phyloP scores from a whole-genome alignment of 148 eudicot genomes.

The Beta vulgaris region DNA sequence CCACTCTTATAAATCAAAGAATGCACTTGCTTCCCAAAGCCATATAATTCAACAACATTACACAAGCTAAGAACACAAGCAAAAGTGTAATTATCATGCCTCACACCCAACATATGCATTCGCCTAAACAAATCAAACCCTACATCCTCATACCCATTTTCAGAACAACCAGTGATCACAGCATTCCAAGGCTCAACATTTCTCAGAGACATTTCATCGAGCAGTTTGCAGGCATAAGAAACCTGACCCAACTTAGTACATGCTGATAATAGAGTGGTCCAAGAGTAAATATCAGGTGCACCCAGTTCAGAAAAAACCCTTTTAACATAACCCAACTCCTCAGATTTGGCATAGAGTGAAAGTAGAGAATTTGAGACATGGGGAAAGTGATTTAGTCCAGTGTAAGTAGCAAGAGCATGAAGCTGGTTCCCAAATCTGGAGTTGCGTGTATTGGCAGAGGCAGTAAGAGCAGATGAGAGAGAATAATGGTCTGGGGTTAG shows the following conservation, averaged over 20 bases:
- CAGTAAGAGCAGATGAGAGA: conserved; percentile 65
- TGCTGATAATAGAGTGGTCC: conserved; percentile 72
- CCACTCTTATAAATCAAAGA: conserved; percentile 53
- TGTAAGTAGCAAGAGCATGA: conserved; percentile 43
- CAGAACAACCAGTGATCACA: conserved; percentile 64
- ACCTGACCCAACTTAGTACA: conserved; percentile 61
- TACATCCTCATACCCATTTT: conserved; percentile 34
- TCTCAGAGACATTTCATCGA: conserved; percentile 56
- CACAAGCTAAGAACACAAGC: conserved; percentile 75
- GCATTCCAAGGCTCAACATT: conserved; percentile 71
- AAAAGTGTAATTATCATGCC: conserved; percentile 64
- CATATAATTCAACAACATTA: conserved; percentile 27
- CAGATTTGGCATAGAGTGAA: conserved; percentile 51
- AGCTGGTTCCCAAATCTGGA: conserved; percentile 47
- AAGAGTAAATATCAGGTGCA: conserved; percentile 74
- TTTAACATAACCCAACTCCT: conserved; percentile 44
- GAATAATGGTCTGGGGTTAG: conserved; percentile 70
- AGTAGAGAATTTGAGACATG: conserved; percentile 68
- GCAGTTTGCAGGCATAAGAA: conserved; percentile 45
- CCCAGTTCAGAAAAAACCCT: conserved; percentile 47
- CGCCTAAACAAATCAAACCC: conserved; percentile 53
- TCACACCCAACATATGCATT: conserved; percentile 54
- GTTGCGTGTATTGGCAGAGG: conserved; percentile 40
- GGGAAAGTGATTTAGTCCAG: conserved; percentile 46
- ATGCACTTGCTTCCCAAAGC: conserved; percentile 63